Evolutionary conservation across 768 basidiomycete genomes (phyloP).

Genomic region (Termitomyces bulborhizus): DNA sequence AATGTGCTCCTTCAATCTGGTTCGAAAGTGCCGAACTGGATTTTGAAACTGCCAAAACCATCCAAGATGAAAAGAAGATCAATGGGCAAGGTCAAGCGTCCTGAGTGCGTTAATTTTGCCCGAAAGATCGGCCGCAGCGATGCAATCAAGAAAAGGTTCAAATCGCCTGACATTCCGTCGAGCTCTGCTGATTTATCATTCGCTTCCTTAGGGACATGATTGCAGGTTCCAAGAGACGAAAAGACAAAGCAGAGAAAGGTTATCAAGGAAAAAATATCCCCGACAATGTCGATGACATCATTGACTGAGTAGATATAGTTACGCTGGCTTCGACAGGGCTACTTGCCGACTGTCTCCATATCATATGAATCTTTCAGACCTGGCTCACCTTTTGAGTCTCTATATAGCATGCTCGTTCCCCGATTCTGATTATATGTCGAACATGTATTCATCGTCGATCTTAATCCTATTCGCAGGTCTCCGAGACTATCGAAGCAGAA

Average conservation of each 20-base stretch:
- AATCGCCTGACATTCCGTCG: background rate
- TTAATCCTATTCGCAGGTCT: no score
- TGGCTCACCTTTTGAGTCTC: no score
- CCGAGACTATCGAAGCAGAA: no score
- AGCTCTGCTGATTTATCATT: constrained; percentile 1
- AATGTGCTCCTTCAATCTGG: constrained; percentile 95
- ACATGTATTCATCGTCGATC: no score
- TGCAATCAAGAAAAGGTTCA: constrained; percentile 68
- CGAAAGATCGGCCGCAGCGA: constrained; percentile 62
- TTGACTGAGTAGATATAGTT: background rate
- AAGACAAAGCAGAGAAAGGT: constrained; percentile 28
- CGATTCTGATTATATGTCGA: no score
- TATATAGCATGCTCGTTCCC: no score
- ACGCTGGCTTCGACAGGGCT: background rate
- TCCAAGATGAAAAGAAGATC: constrained; percentile 80
- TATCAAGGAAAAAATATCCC: background rate
- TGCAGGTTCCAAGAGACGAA: constrained; percentile 63
- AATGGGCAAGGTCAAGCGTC: constrained; percentile 81
- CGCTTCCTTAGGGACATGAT: constrained; percentile 65
- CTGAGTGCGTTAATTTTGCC: constrained; percentile 68
- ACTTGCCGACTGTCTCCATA: no score
- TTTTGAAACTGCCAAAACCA: constrained; percentile 88
- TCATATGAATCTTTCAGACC: no score
- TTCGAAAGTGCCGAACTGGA: constrained; percentile 90
- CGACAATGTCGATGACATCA: background rate